Evolutionary conservation across 2,329 filamentous ascomycete species (phyloP).

Genomic region (Fusarium solani-melongenae): DNA sequence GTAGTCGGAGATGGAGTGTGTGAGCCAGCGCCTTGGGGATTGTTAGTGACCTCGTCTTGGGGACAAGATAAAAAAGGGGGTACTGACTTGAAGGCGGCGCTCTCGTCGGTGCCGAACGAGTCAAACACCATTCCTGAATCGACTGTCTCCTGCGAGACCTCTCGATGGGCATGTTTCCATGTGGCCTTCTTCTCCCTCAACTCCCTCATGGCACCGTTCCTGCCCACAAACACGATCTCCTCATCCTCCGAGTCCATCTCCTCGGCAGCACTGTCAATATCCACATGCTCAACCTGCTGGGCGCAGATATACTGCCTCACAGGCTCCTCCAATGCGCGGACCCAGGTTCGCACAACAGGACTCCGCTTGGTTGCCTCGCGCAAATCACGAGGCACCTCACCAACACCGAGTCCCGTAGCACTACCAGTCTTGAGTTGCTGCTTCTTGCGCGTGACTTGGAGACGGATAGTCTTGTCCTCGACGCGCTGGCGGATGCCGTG

Average conservation of each 20-base stretch:
- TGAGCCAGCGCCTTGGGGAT: constrained; percentile 81
- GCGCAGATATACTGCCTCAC: constrained; percentile 80
- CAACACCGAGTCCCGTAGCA: constrained; percentile 58
- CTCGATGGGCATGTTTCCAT: constrained; percentile 63
- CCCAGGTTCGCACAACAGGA: constrained; percentile 80
- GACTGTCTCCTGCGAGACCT: constrained; percentile 68
- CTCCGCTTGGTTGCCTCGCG: constrained; percentile 83
- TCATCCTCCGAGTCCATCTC: constrained; percentile 72
- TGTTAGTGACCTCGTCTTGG: constrained; percentile 6
- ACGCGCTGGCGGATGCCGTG: constrained; percentile 60
- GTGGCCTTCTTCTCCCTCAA: constrained; percentile 48
- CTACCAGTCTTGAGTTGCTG: constrained; percentile 56
- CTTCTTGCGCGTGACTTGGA: constrained; percentile 57
- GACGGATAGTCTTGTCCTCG: constrained; percentile 57
- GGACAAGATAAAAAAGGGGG: background rate
- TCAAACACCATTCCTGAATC: constrained; percentile 81
- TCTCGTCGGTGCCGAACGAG: constrained; percentile 77
- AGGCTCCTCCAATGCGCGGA: constrained; percentile 87
- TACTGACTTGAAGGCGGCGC: constrained; percentile 83
- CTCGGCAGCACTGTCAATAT: constrained; percentile 47
- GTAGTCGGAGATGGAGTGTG: constrained; percentile 91
- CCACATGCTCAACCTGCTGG: constrained; percentile 41
- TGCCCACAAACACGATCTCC: constrained; percentile 90
- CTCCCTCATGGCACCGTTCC: constrained; percentile 68
- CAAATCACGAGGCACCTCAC: constrained; percentile 81